phyloP scores from a whole-genome alignment of 768 basidiomycete species.

The Tylopilus vinaceipallidus region DNA sequence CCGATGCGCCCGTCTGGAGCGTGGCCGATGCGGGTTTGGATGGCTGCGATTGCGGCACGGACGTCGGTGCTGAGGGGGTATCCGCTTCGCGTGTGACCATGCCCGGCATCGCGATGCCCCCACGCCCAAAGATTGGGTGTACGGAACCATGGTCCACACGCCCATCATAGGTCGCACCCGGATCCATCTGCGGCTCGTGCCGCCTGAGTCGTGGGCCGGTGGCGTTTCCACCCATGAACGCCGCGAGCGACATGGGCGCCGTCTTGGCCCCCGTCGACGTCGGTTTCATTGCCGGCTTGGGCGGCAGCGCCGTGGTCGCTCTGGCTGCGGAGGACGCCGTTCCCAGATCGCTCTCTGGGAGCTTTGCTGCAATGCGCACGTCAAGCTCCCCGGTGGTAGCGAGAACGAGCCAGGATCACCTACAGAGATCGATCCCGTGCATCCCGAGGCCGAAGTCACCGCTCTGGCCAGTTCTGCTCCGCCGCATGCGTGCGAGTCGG shows the following conservation, averaged over 20 bases:
- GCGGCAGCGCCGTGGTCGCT: conserved; percentile 1
- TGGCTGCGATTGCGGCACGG: conserved; percentile 1
- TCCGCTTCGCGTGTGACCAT: conserved; percentile 38
- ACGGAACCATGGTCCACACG: conserved; percentile 48
- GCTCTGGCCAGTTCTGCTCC: conserved; percentile 35
- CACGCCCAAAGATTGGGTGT: conserved; percentile 75
- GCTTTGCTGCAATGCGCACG: conserved; percentile 17
- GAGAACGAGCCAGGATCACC: conserved; percentile 16
- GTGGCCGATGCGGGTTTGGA: neutral
- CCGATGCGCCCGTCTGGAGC: conserved; percentile 12
- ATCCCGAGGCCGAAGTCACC: conserved; percentile 40
- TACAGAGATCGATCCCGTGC: conserved; percentile 33
- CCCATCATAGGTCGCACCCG: conserved; percentile 65
- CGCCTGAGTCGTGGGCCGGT: conserved; percentile 71
- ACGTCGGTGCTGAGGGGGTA: conserved; percentile 4
- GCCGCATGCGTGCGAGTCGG: conserved; percentile 43
- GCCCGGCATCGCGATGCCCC: conserved; percentile 76
- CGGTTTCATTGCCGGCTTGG: conserved; percentile 16
- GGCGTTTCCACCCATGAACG: conserved; percentile 79
- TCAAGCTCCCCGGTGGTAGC: neutral
- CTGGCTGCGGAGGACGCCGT: too few species aligned
- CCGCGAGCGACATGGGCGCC: conserved; percentile 68
- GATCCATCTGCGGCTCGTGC: conserved; percentile 70
- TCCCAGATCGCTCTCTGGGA: conserved; percentile 19
- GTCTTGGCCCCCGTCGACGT: conserved; percentile 25